Percentiles rank a stretch among this genome's conserved stretches.
These are phyloP conservation scores for Yamadazyma buinensis DNA, from an alignment of 1,139 yeast genomes.

Conservation along the genomic window DNA sequence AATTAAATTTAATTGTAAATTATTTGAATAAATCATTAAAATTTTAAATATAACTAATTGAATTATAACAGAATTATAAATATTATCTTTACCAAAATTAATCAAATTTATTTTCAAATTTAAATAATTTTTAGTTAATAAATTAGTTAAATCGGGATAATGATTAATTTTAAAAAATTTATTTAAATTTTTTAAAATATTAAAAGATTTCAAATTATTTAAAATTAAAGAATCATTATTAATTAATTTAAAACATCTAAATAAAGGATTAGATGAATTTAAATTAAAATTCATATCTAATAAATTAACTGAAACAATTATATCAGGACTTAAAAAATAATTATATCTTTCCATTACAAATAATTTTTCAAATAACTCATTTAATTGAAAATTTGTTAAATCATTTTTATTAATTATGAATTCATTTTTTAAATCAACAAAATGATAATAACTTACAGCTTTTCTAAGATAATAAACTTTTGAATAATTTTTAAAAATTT, in stretches of 20 bases:
- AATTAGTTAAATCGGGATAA: constrained; percentile 17
- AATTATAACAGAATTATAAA: constrained; percentile 16
- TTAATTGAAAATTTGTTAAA: constrained; percentile 23
- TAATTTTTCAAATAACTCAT: constrained; percentile 34
- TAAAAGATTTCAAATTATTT: constrained; percentile 16
- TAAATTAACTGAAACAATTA: constrained; percentile 12
- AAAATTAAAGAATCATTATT: constrained; percentile 13
- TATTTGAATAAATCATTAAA: constrained; percentile 25
- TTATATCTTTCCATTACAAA: constrained; percentile 33
- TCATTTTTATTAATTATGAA: constrained; percentile 15
- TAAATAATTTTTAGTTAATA: constrained; percentile 11
- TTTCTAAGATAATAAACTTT: constrained; percentile 30
- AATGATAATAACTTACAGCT: constrained; percentile 35
- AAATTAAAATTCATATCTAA: constrained; percentile 12
- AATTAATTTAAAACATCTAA: constrained; percentile 12
- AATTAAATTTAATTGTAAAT: constrained; percentile 17
- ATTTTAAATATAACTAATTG: constrained; percentile 29
- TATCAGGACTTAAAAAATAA: constrained; percentile 27
- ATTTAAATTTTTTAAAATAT: constrained; percentile 12
- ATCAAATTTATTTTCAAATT: constrained; percentile 15
- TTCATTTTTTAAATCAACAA: constrained; percentile 24
- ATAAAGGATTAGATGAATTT: constrained; percentile 6
- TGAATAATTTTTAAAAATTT: constrained; percentile 26
- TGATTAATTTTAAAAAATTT: constrained; percentile 16
- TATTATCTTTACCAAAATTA: constrained; percentile 13